Conservation (phyloP, 2,329 filamentous ascomycete genomes). For the Xylariaceae sp. region DNA sequence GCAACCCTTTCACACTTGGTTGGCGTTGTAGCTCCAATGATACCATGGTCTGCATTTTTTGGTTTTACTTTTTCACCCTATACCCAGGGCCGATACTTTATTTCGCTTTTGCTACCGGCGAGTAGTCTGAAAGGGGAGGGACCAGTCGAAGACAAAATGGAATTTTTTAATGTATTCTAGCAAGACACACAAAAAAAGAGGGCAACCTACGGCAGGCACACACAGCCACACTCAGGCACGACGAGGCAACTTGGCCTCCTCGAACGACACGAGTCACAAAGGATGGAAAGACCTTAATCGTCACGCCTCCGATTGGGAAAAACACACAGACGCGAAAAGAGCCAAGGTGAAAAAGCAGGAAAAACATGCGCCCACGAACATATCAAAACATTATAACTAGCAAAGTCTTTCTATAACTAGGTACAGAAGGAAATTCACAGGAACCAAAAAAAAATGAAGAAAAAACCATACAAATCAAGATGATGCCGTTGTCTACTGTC, state of each 20-base stretch:
- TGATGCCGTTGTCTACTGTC: not conserved
- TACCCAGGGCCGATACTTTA: constrained; percentile 21
- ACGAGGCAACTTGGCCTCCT: constrained; percentile 16
- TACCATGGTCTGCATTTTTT: constrained; percentile 33
- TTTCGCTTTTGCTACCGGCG: constrained; percentile 23
- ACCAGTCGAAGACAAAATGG: constrained; percentile 11
- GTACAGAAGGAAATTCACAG: constrained; percentile 17
- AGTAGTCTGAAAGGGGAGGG: constrained; percentile 9
- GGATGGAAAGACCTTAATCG: constrained; percentile 5
- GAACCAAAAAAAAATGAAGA: constrained; percentile 23
- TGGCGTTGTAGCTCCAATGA: constrained; percentile 33
- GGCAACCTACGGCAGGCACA: constrained; percentile 22
- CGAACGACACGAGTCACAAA: constrained; percentile 2
- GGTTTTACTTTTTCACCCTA: constrained; percentile 26
- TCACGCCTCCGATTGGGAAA: constrained; percentile 4
- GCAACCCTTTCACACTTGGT: constrained; percentile 25
- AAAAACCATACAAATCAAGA: constrained; percentile 13
- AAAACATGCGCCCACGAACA: too few relatives aligned
- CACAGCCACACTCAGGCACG: not conserved
- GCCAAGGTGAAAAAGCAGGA: too few relatives aligned
- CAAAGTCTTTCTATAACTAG: constrained; percentile 20
- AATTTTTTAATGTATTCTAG: constrained; percentile 27
- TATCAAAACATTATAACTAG: constrained; percentile 19
- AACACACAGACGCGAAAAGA: constrained; percentile 2
- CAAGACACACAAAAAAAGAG: constrained; percentile 25